phyloP scores from a whole-genome alignment of 805 yeast species.

The Candida chilensis region DNA sequence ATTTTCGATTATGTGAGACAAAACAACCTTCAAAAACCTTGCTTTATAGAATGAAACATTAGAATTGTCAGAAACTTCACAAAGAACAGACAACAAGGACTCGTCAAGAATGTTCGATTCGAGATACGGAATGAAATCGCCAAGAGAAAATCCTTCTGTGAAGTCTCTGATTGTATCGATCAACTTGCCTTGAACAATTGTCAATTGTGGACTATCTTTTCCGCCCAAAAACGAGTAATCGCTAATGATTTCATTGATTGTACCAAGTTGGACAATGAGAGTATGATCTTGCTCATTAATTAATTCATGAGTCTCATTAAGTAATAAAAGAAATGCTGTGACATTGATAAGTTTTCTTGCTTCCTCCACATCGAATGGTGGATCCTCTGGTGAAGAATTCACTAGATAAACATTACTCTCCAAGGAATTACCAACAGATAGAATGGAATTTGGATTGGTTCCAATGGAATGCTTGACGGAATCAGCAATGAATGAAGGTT shows the following conservation, averaged over 20 bases:
- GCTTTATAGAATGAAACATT: slow-evolving; percentile 19
- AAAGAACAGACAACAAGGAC: slow-evolving; percentile 17
- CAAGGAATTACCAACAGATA: slow-evolving; percentile 39
- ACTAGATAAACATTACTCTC: slow-evolving; percentile 27
- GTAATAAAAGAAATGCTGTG: slow-evolving; percentile 16
- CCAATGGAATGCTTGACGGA: slow-evolving; percentile 9
- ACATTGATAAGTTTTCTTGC: slow-evolving; percentile 10
- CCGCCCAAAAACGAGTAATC: too few species aligned
- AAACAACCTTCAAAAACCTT: slow-evolving; percentile 18
- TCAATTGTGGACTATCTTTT: too few species aligned
- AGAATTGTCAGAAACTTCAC: slow-evolving; percentile 27
- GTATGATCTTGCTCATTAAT: too few species aligned
- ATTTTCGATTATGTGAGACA: slow-evolving; percentile 17
- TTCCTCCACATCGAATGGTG: slow-evolving; percentile 4
- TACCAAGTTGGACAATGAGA: too few species aligned
- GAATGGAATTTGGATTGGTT: slow-evolving; percentile 17
- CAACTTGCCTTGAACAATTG: too few species aligned
- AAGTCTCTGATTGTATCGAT: too few species aligned
- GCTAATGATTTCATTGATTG: too few species aligned
- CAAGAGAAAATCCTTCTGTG: too few species aligned
- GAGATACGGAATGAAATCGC: too few species aligned
- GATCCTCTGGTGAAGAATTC: slow-evolving; percentile 2
- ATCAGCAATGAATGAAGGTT: too few species aligned
- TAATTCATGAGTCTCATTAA: too few species aligned
- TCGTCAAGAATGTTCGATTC: too few species aligned